These are phyloP conservation scores for Penicillium sp. DNA, from an alignment of 2,329 filamentous ascomycete species.

Conservation along the genomic window DNA sequence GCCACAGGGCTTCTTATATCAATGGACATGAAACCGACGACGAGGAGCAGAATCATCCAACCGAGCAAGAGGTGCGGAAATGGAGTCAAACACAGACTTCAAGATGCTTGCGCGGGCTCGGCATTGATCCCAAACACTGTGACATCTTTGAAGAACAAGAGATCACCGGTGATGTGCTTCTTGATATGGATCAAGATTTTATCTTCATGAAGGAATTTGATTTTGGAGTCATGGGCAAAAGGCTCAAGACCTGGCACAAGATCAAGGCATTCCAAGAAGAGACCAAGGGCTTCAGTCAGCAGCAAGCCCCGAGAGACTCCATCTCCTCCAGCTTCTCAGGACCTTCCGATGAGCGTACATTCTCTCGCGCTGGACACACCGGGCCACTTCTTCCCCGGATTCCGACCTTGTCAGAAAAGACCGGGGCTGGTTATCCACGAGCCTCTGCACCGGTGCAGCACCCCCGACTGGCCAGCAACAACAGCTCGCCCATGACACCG, in stretches of 20 bases:
- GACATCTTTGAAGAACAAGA: conserved; percentile 95
- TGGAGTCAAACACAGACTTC: conserved; percentile 85
- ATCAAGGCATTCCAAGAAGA: conserved; percentile 91
- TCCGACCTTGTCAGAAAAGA: conserved; percentile 41
- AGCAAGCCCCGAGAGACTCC: conserved; percentile 30
- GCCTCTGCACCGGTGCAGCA: conserved; percentile 31
- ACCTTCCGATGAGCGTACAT: conserved; percentile 49
- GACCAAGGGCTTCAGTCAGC: conserved; percentile 61
- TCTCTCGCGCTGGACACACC: conserved; percentile 40
- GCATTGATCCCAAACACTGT: conserved; percentile 86
- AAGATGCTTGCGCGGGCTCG: conserved; percentile 80
- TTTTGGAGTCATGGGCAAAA: conserved; percentile 82
- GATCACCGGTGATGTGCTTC: conserved; percentile 86
- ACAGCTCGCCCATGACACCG: conserved; percentile 47
- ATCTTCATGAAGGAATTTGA: conserved; percentile 95
- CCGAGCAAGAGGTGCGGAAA: conserved; percentile 68
- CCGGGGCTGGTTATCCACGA: conserved; percentile 28
- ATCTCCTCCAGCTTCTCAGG: conserved; percentile 46
- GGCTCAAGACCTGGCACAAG: conserved; percentile 94
- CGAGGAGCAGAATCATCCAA: conserved; percentile 74
- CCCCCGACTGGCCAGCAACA: conserved; percentile 35
- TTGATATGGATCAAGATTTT: conserved; percentile 94
- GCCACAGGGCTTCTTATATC: conserved; percentile 82
- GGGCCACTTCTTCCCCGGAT: conserved; percentile 47
- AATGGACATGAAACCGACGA: conserved; percentile 94